These are phyloP conservation scores for Pistacia integerrima DNA, from an alignment of 345 rosid genomes.

Conservation along the genomic window DNA sequence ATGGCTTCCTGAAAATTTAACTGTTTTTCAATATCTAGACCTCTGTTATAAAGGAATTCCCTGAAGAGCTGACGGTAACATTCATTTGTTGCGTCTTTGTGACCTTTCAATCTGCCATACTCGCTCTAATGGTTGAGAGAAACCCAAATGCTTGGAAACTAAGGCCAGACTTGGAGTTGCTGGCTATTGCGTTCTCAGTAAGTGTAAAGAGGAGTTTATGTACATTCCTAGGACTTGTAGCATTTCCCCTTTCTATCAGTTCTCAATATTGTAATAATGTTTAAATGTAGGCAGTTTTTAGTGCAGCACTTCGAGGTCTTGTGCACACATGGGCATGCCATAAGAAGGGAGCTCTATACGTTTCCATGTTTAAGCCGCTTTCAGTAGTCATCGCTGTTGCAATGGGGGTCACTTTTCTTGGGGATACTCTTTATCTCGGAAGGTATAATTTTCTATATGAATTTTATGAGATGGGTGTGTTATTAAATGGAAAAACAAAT, in stretches of 20 bases:
- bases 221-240: background rate
- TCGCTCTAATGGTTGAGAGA: slow-evolving; percentile 24
- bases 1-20: no score
- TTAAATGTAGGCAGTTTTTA: slow-evolving; percentile 32
- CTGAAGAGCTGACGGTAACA: slow-evolving; percentile 26
- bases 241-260: background rate
- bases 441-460: slow-evolving; percentile 23
- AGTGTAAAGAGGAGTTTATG: background rate
- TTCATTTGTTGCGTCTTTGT: slow-evolving; percentile 17
- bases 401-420: slow-evolving; percentile 39
- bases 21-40: slow-evolving; percentile 11
- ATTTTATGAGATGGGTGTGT: background rate
- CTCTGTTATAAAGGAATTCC: slow-evolving; percentile 20
- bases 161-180: slow-evolving; percentile 21
- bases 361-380: slow-evolving; percentile 33
- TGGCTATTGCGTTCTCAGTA: slow-evolving; percentile 26
- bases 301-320: slow-evolving; percentile 19
- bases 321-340: slow-evolving; percentile 13
- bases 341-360: slow-evolving; percentile 30
- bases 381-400: slow-evolving; percentile 32
- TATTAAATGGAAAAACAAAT: background rate
- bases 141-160: slow-evolving; percentile 31
- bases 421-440: slow-evolving; percentile 42
- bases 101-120: slow-evolving; percentile 15
- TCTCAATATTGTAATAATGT: background rate